phyloP scores from a whole-genome alignment of 345 rosid genomes.

The Salix udensis region DNA sequence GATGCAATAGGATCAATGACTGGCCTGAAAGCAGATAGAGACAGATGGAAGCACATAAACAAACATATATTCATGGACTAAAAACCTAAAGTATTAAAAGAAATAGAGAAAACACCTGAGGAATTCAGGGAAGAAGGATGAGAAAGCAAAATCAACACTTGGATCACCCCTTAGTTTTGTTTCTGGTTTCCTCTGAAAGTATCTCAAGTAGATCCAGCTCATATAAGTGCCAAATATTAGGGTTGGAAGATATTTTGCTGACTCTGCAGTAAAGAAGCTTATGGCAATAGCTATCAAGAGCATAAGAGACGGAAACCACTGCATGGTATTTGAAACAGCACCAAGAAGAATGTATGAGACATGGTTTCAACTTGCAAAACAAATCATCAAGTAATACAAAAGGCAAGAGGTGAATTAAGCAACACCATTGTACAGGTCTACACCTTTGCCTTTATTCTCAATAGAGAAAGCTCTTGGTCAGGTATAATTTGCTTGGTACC shows the following conservation, averaged over 20 bases:
- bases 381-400: not conserved
- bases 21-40: conserved; percentile 48
- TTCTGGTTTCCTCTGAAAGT: conserved; percentile 78
- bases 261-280: conserved; percentile 73
- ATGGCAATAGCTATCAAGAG: conserved; percentile 58
- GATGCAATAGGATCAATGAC: conserved; percentile 74
- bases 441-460: conserved; percentile 91
- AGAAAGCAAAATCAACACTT: conserved; percentile 90
- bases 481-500: conserved; percentile 94
- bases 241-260: conserved; percentile 80
- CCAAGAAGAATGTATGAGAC: conserved; percentile 12
- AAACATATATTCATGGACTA: not conserved
- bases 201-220: conserved; percentile 95
- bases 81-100: not conserved
- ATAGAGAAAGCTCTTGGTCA: conserved; percentile 73
- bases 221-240: conserved; percentile 82
- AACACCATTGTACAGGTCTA: not conserved
- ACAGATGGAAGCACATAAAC: conserved; percentile 5
- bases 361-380: conserved; percentile 10
- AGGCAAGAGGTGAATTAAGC: not conserved
- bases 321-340: conserved; percentile 31
- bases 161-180: conserved; percentile 90
- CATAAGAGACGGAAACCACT: conserved; percentile 92
- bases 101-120: conserved; percentile 47
- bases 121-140: conserved; percentile 85